Base-by-base conservation (phyloP, 768 basidiomycete genomes). In the Candolleomyces aberdarensis region DNA sequence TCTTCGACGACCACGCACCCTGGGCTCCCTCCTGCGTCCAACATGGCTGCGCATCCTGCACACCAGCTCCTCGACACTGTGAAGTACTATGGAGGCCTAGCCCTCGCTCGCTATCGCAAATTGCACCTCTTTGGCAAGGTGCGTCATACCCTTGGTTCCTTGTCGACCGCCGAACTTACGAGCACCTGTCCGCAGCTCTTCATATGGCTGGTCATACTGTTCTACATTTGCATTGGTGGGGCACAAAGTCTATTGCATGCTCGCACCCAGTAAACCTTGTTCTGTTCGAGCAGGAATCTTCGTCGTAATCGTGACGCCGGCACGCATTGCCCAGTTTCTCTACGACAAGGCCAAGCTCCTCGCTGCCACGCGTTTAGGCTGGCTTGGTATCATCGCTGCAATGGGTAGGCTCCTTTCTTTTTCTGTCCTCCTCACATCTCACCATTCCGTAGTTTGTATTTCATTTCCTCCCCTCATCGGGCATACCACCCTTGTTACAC, bases 281-380 rank as follows among this genome's bases (percentile, higher is more conserved):
- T 22, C 44, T 22, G 6, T 40, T 26, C 19, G 11, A 20, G 39
- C 51, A 79, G 78, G 69, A 36, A 68, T 67, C 36, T 74, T 85
- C 60, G 73, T 83, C 59, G 62, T 84, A 49, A 53, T 86, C 48
- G 73, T 88, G 49, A 85, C 85, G 8, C 89, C 91, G 13, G 79
- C 80, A 61, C 81, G 81, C 57, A 85, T 92, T 50, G 84, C 83
- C 2, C 91, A 93, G 74, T 81, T 77, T 59, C 71, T 87, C 61
- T 92, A 93, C 74, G 85, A 93, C 71, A 71, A 80, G 56, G 85
- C 88, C 14, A 84, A 83, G 65, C 74, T 77, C 64, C 78, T 92
- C 62, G 85, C 85, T 55, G 78, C 78, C 61, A 78, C 80, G 62
- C 79, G 72, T 20, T 83, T 82, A 56, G 92, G 92, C 13, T 88